Evolutionary conservation across 2,329 filamentous ascomycete species (phyloP).

Genomic region (Scedosporium minutisporum): DNA sequence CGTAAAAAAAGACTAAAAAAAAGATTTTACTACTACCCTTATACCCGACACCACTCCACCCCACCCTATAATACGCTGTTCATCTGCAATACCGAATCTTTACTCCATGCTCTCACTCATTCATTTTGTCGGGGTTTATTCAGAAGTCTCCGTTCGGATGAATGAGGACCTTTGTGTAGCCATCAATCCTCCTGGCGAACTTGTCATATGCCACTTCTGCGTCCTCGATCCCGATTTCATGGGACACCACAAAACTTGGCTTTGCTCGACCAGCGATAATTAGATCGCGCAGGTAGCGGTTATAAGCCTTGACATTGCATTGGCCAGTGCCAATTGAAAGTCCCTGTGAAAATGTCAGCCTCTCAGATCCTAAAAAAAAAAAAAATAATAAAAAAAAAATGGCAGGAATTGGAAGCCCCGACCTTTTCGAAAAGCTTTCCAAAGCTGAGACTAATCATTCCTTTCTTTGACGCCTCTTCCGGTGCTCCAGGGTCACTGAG

Average conservation of each 20-base stretch:
- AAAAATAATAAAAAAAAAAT: neutral
- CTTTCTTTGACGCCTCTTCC: conserved; percentile 48
- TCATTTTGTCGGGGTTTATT: neutral
- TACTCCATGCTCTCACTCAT: too few relatives aligned
- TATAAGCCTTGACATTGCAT: conserved; percentile 61
- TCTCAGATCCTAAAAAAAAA: neutral
- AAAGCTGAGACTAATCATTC: conserved; percentile 54
- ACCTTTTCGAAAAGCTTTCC: conserved; percentile 62
- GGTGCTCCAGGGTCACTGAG: conserved; percentile 49
- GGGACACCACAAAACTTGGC: conserved; percentile 57
- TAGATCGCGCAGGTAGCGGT: conserved; percentile 54
- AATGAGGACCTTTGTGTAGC: conserved; percentile 59
- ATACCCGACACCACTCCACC: too few relatives aligned
- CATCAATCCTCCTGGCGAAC: conserved; percentile 56
- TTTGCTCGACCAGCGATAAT: conserved; percentile 56
- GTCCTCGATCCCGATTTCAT: conserved; percentile 54
- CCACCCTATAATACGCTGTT: too few relatives aligned
- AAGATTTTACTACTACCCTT: too few relatives aligned
- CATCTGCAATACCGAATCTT: too few relatives aligned
- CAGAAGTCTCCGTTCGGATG: conserved; percentile 47
- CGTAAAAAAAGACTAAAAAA: too few relatives aligned
- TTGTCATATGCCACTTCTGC: conserved; percentile 53
- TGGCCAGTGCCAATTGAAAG: conserved; percentile 51
- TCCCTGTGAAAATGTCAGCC: conserved; percentile 27
- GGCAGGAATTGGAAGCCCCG: conserved; percentile 6